A percentile compares a stretch with the other conserved stretches of the same genome.
phyloP scores from a whole-genome alignment of 805 yeast species.

The Middelhovenomyces tepae region DNA sequence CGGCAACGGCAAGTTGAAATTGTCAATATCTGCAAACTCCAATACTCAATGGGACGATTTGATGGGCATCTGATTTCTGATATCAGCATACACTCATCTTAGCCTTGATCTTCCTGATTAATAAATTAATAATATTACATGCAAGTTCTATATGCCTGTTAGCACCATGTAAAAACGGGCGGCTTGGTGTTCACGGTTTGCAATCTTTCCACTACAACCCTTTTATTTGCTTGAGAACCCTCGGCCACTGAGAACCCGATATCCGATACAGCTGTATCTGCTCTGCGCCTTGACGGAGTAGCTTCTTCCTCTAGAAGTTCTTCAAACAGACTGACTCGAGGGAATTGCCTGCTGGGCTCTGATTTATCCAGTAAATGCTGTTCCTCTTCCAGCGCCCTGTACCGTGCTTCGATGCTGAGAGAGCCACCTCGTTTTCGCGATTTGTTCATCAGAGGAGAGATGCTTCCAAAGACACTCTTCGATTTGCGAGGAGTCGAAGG shows the following conservation, averaged over 20 bases:
- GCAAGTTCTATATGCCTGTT: conserved; percentile 3
- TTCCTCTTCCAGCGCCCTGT: not conserved
- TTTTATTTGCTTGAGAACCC: conserved; percentile 27
- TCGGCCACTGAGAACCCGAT: conserved; percentile 19
- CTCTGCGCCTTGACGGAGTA: not conserved
- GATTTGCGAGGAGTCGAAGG: too few relatives aligned
- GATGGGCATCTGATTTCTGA: too few relatives aligned
- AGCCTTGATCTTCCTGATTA: too few relatives aligned
- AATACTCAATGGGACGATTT: too few relatives aligned
- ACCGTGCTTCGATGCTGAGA: too few relatives aligned
- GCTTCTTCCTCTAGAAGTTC: not conserved
- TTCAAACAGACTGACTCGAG: not conserved
- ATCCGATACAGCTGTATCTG: conserved; percentile 8
- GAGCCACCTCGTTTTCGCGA: conserved; percentile 1
- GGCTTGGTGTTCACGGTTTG: conserved; percentile 46
- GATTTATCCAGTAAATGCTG: not conserved
- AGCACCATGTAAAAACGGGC: conserved; percentile 66
- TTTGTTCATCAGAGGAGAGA: not conserved
- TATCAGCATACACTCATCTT: too few relatives aligned
- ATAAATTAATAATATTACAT: too few relatives aligned
- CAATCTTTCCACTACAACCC: conserved; percentile 51
- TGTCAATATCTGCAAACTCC: too few relatives aligned
- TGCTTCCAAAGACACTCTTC: too few relatives aligned
- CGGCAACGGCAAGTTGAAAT: too few relatives aligned
- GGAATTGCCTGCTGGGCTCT: not conserved